Percentiles rank a stretch among this genome's conserved stretches.
Evolutionary conservation across 2,329 filamentous ascomycete species (phyloP).

Genomic region (Ophiocordyceps camponoti-floridani): DNA sequence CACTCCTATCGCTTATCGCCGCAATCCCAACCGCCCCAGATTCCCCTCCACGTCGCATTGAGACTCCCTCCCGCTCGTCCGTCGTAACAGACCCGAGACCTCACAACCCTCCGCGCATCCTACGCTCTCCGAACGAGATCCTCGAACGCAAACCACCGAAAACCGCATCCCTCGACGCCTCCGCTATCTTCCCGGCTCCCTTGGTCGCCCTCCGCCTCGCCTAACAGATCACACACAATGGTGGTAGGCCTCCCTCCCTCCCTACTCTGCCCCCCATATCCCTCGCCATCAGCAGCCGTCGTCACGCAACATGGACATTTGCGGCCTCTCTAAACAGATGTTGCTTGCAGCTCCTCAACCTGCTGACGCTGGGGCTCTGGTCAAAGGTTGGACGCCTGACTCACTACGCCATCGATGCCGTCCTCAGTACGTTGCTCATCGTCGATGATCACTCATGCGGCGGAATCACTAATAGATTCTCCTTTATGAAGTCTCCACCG

Average conservation of each 20-base stretch:
- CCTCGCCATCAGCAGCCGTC: not conserved
- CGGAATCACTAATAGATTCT: not conserved
- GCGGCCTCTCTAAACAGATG: constrained; percentile 5
- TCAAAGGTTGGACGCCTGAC: constrained; percentile 79
- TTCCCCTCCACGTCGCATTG: too few species aligned
- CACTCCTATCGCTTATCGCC: not conserved
- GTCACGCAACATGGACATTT: not conserved
- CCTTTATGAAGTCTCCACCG: constrained; percentile 57
- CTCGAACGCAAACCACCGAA: too few species aligned
- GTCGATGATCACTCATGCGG: not conserved
- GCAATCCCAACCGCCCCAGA: not conserved
- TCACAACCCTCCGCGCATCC: too few species aligned
- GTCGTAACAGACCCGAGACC: too few species aligned
- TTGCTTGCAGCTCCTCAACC: constrained; percentile 37
- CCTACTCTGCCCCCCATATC: not conserved
- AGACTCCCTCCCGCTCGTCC: too few species aligned
- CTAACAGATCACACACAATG: not conserved
- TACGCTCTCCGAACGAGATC: too few species aligned
- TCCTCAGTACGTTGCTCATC: constrained; percentile 50
- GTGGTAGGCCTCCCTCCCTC: not conserved
- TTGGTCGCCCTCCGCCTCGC: not conserved
- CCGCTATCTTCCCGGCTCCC: not conserved
- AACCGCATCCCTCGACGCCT: not conserved
- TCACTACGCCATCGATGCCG: constrained; percentile 92
- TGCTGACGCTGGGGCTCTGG: constrained; percentile 51